phyloP scores from a whole-genome alignment of 1,284 basidiomycete genomes.

The Omphalotus olearius region DNA sequence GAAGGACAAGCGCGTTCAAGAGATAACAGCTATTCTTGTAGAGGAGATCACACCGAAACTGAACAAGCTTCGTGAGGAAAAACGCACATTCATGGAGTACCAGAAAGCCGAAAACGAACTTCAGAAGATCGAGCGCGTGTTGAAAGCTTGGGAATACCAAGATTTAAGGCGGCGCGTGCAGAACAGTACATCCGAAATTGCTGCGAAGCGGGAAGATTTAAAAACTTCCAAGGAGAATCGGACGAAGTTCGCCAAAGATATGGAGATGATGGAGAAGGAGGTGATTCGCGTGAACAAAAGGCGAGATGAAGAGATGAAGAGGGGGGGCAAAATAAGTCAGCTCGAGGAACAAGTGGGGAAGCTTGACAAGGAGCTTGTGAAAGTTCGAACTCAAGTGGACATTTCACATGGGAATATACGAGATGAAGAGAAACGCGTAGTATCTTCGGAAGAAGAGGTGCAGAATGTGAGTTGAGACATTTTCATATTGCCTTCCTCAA shows the following conservation, averaged over 20 bases:
- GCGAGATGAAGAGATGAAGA: conserved; percentile 61
- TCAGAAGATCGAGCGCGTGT: conserved; percentile 81
- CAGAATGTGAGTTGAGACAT: conserved; percentile 46
- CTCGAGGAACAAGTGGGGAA: conserved; percentile 78
- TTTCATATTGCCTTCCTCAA: conserved; percentile 4
- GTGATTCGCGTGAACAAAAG: conserved; percentile 66
- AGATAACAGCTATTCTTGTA: conserved; percentile 74
- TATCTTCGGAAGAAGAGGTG: conserved; percentile 51
- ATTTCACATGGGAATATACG: conserved; percentile 75
- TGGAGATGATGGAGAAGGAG: conserved; percentile 67
- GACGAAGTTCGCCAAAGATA: conserved; percentile 53
- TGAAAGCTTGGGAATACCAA: conserved; percentile 91
- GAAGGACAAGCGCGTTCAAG: conserved; percentile 96
- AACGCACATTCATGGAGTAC: conserved; percentile 86
- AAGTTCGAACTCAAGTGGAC: conserved; percentile 84
- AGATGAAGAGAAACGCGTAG: conserved; percentile 75
- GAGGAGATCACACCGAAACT: conserved; percentile 97
- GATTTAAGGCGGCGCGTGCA: conserved; percentile 44
- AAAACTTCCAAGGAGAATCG: conserved; percentile 41
- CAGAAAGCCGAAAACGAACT: conserved; percentile 90
- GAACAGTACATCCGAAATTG: conserved; percentile 52
- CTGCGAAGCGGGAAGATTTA: conserved; percentile 49
- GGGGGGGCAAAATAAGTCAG: conserved; percentile 78
- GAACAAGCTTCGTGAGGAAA: conserved; percentile 88
- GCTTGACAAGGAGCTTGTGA: conserved; percentile 83